A percentile compares a stretch with the other conserved stretches of the same genome.
Conservation (phyloP, 208 protist species). For the Trichomonas gallinae region DNA sequence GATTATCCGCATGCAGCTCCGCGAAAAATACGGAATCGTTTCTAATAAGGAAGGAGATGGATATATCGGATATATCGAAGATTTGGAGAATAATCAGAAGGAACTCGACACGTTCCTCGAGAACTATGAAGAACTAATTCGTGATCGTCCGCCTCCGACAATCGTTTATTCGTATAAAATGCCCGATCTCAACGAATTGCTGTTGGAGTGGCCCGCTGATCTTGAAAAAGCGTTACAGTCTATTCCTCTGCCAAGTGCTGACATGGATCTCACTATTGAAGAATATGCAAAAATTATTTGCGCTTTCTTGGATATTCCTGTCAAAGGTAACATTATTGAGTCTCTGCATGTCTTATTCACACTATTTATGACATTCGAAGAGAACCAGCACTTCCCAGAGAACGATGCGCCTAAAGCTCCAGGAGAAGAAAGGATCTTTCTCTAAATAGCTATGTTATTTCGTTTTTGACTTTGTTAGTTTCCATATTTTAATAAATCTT, state of each 20-base stretch:
- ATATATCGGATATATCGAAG: constrained; percentile 1
- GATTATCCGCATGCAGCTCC: not conserved
- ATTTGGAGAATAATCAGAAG: not conserved
- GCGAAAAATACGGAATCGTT: not conserved
- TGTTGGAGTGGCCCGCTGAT: constrained; percentile 64
- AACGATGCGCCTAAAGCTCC: not conserved
- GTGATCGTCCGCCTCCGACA: not conserved
- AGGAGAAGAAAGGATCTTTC: not conserved
- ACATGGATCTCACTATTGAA: constrained; percentile 71
- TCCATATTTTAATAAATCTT: not conserved
- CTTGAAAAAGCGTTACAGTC: constrained; percentile 75
- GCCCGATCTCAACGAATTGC: constrained; percentile 19
- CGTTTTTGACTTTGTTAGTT: not conserved
- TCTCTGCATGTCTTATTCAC: constrained; percentile 90
- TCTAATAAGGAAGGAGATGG: not conserved
- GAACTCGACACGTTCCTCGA: not conserved
- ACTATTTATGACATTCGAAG: constrained; percentile 36
- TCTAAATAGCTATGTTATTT: not conserved
- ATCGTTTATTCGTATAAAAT: not conserved
- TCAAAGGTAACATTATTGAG: constrained; percentile 74
- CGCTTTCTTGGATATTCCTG: constrained; percentile 85
- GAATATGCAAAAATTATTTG: constrained; percentile 76
- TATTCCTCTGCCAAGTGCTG: constrained; percentile 57
- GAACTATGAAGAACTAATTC: not conserved
- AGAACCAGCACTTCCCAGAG: not conserved